Base-by-base conservation (phyloP, 352 stramenopile genomes). In the Globisporangium perplexum region DNA sequence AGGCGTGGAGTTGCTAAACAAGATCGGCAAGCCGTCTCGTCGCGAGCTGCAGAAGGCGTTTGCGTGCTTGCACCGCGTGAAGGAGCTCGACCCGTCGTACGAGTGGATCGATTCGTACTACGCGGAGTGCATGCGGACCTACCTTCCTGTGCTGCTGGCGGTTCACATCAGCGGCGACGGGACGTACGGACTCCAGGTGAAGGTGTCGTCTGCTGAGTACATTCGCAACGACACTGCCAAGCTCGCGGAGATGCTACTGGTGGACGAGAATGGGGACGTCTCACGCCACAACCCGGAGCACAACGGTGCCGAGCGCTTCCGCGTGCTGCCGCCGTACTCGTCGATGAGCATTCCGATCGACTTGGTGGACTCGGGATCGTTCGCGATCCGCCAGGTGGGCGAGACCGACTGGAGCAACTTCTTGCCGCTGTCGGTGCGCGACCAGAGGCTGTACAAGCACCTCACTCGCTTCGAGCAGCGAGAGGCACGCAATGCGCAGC, bases 51-150 rank as follows among this genome's bases (percentile, higher is more conserved):
- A 90, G 30, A 83, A 69, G 38, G 79, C 83, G n/a, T 91, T 78
- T 46, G 78, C 82, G 44, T 90, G 83, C 50, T 62, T 95, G 49
- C 72, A 70, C 43, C 76, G 79, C 18, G 80, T 93, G 39, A 81
- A 71, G 35, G 67, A 84, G 14, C 57, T 89, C 23, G 72, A 93
- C 48, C 73, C 77, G 22, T 73, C 74, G 28, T 92, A 92, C 49
- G 84, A 93, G 53, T 94, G 85, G 85, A 86, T 93, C 38, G 75
- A 90, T 51, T 90, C 77, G 43, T 95, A 93, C 46, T 86, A 91
- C 44, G 54, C 54, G 0, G 71, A 88, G 45, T 90, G 81, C 47
- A 62, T 77, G 55, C 75, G 77, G 2, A 64, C 72, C 52, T 93
- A 91, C 47, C 59, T 89, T 23, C 85, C 85, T 20, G 67, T 88